Evolutionary conservation across 169 alveolate genomes (phyloP), one percentile per base, ranked within the genome.

Genomic region (Perkinsus olseni): DNA sequence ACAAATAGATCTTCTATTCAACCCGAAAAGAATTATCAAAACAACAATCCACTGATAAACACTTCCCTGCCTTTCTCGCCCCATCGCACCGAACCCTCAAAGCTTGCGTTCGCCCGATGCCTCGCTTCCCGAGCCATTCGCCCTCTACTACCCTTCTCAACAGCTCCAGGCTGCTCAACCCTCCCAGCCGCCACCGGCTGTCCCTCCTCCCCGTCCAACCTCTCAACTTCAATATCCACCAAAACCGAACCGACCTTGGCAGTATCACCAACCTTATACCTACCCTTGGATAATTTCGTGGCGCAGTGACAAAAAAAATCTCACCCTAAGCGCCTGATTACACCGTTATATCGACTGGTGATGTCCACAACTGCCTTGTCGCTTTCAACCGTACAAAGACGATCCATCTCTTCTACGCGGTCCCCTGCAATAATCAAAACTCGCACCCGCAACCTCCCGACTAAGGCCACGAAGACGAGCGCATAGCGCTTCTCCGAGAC

Each of bases 361-460:
- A 98, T 98, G 93, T 98, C 97, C 20, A 98, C 99, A 36, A 98
- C 98, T 36, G 99, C 98, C 95, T 98, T 98, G 94, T 98, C 99
- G 48, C 99, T 97, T 93, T 97, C 98, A 28, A 98, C 99, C 62
- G 98, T 98, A 92, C 98, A 97, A 0, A 98, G 93, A 4, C 97
- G 96, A 50, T 98, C 99, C 97, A 97, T 98, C 98, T 96, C 99
- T 91, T 96, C 96, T 38, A 98, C 97, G 4, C 92, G 94, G 93
- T 98, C 98, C 24, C 99, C 99, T 74, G 94, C 98, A 36, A 96
- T 92, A 40, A 40, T 98, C 95, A n/a, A n/a, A n/a, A n/a, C n/a
- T n/a, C n/a, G n/a, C n/a, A n/a, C n/a, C n/a, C n/a, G n/a, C n/a
- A n/a, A n/a, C n/a, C n/a, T n/a, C n/a, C n/a, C n/a, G n/a, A n/a